Conservation (phyloP, 2,329 filamentous ascomycete species). For the Conoideocrella luteorostrata region DNA sequence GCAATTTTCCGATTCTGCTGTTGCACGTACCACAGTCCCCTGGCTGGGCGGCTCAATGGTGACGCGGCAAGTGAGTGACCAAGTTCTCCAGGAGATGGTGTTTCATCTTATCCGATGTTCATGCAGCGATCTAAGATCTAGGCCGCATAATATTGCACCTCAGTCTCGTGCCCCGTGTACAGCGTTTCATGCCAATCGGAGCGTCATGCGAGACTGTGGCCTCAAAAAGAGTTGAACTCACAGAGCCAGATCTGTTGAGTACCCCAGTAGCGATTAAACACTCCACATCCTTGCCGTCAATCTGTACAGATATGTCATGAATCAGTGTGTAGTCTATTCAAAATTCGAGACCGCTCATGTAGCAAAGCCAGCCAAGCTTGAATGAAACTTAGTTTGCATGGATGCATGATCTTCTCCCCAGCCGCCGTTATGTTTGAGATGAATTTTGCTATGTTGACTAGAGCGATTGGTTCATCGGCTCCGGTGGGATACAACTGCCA, state of each 20-base stretch:
- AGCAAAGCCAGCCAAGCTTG: background rate
- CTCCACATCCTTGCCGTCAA: background rate
- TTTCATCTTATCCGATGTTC: conserved; percentile 5
- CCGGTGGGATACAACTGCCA: background rate
- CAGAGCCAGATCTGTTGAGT: background rate
- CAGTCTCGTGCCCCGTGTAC: background rate
- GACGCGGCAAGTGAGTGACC: background rate
- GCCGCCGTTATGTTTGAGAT: background rate
- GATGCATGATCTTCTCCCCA: background rate
- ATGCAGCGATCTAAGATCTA: background rate
- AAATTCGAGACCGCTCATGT: background rate
- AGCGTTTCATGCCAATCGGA: conserved; percentile 2
- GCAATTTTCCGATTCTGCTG: background rate
- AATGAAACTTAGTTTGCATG: background rate
- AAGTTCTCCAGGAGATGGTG: background rate
- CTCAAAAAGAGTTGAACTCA: background rate
- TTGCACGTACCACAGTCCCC: background rate
- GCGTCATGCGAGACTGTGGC: background rate
- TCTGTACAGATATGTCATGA: background rate
- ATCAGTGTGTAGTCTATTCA: background rate
- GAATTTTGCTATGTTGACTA: background rate
- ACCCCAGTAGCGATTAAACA: background rate
- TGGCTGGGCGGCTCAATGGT: background rate
- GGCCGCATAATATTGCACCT: background rate
- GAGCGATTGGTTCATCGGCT: background rate